Evolutionary conservation across 495 filamentous ascomycete genomes (phyloP), one percentile per base, ranked within the genome.

Genomic region (Neurospora hispaniola): DNA sequence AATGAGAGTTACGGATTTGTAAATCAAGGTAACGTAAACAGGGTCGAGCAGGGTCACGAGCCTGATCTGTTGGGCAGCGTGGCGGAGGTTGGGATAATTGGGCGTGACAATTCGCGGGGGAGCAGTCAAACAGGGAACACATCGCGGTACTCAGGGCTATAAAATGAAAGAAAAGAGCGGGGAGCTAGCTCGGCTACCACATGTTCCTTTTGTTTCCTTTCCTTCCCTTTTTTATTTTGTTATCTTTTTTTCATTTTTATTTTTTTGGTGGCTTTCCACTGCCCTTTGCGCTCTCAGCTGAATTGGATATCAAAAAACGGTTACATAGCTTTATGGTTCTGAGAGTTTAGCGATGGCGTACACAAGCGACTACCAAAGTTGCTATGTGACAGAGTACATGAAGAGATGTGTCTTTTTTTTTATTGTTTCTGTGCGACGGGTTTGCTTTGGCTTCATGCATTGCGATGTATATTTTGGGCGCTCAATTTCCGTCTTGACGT

Each of bases 1-100:
- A 66, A 66, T 27, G 54, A 66, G 4, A 92, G 86, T 76, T 85
- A 90, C 76, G 92, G 93, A 1, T 90, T 89, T 75, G 93, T 95
- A n/a, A 84, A 91, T 43, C 90, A 93, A 40, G 89, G 92, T 72
- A 89, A 85, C 73, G 85, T 88, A 42, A 88, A 81, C 74, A 82
- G 83, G 41, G 84, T 89, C n/a, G 86, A 89, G 59, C 54, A 35
- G 54, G 54, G 27, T 1, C 85, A 76, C 23, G 81, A 85, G 39
- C 72, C 77, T 46, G 80, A 85, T 66, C 78, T 84, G 40, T 73
- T 86, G 14, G 84, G 82, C 23, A 84, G 79, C 54, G 77, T 85
- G 40, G 86, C 86, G 44, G 88, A 90, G 81, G 82, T 88, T 72
- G 85, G 10, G 76, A 82, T 44, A 79, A 78, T 68, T 73, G 76